Evolutionary conservation across 371 early-diverging fungal genomes (phyloP).

Genomic region (Mucor velutinosus): DNA sequence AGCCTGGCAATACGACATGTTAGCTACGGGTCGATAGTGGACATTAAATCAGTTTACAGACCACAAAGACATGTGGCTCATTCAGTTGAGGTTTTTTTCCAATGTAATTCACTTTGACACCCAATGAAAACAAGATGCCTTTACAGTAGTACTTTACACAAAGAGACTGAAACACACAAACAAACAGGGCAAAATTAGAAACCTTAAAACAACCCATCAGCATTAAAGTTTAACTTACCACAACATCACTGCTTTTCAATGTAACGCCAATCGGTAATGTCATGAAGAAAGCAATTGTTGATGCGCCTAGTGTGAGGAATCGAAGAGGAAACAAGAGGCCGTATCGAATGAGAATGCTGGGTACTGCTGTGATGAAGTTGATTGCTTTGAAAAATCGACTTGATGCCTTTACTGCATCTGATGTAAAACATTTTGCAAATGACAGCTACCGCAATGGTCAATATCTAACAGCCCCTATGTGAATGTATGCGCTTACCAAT

Average conservation of each 20-base stretch:
- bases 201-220: not conserved
- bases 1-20: conserved; percentile 21
- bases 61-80: conserved; percentile 71
- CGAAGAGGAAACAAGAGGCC: conserved; percentile 41
- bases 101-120: conserved; percentile 59
- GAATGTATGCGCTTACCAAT: conserved; percentile 24
- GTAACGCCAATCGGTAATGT: conserved; percentile 38
- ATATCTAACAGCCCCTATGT: not conserved
- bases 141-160: conserved; percentile 65
- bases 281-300: conserved; percentile 39
- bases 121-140: conserved; percentile 64
- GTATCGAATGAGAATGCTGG: conserved; percentile 39
- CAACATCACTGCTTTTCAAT: conserved; percentile 30
- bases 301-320: conserved; percentile 23
- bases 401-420: conserved; percentile 8
- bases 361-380: conserved; percentile 10
- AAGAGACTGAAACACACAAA: conserved; percentile 37
- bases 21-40: not conserved
- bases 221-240: conserved; percentile 22
- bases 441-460: conserved; percentile 23
- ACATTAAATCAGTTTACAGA: not conserved
- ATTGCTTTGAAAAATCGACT: conserved; percentile 3
- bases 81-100: conserved; percentile 63
- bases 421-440: conserved; percentile 39
- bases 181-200: not conserved